Conservation (phyloP, 441 rosid genomes). For the Sinapis alba region DNA sequence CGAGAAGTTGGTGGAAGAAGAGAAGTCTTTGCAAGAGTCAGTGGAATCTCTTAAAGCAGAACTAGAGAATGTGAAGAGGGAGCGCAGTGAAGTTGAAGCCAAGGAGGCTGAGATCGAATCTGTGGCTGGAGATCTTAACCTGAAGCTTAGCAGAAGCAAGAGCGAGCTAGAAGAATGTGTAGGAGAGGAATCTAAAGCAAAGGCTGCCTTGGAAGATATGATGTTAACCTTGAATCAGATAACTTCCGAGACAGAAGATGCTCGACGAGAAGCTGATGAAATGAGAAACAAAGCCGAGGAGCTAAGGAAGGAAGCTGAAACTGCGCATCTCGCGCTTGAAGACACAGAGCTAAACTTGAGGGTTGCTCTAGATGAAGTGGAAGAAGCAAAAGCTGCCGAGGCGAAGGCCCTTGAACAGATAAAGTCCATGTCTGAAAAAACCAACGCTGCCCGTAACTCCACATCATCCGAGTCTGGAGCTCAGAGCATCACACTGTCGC, state of each 20-base stretch:
- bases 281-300: slow-evolving; percentile 71
- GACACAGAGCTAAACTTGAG: slow-evolving; percentile 73
- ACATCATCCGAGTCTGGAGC: slow-evolving; percentile 72
- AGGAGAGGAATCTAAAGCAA: slow-evolving; percentile 62
- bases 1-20: slow-evolving; percentile 74
- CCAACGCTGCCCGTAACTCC: slow-evolving; percentile 74
- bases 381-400: slow-evolving; percentile 82
- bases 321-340: slow-evolving; percentile 56
- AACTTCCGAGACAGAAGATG: slow-evolving; percentile 65
- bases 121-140: slow-evolving; percentile 74
- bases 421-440: slow-evolving; percentile 66
- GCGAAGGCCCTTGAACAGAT: slow-evolving; percentile 67
- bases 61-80: slow-evolving; percentile 72
- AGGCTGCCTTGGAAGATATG: slow-evolving; percentile 81
- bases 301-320: slow-evolving; percentile 70
- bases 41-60: slow-evolving; percentile 75
- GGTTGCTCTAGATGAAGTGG: slow-evolving; percentile 79
- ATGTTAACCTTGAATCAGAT: slow-evolving; percentile 72
- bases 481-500: slow-evolving; percentile 73
- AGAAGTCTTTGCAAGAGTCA: slow-evolving; percentile 58
- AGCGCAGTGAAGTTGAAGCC: slow-evolving; percentile 71
- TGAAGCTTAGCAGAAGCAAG: slow-evolving; percentile 70
- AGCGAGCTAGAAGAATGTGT: slow-evolving; percentile 75
- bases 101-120: slow-evolving; percentile 84
- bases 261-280: slow-evolving; percentile 66